Percentiles rank a stretch among this genome's conserved stretches.
These are phyloP conservation scores for Spergularia azorica DNA, from an alignment of 179 eudicot species.

Conservation along the genomic window DNA sequence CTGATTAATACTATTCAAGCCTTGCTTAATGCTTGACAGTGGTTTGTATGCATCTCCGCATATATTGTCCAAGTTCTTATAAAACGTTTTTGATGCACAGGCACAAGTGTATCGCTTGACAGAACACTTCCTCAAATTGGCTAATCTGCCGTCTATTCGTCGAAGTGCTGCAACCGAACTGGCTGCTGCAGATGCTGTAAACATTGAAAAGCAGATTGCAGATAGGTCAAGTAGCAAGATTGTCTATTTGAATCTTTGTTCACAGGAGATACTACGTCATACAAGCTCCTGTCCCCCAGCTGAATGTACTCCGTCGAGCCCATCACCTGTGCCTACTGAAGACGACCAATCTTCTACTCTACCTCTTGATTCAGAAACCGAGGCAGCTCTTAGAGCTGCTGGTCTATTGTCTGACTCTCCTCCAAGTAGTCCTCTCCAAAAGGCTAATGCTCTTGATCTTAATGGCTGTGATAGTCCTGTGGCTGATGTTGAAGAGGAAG, in stretches of 20 bases:
- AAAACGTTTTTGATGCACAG: conserved; percentile 39
- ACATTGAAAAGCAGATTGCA: conserved; percentile 81
- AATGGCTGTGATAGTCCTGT: conserved; percentile 24
- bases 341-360: conserved; percentile 25
- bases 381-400: conserved; percentile 78
- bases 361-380: conserved; percentile 50
- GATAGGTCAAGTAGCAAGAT: conserved; percentile 84
- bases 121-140: conserved; percentile 78
- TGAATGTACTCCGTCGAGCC: conserved; percentile 42
- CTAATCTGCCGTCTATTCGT: conserved; percentile 59
- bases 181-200: conserved; percentile 97
- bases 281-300: conserved; percentile 32
- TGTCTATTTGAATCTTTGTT: conserved; percentile 82
- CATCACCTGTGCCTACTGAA: conserved; percentile 27
- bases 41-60: not conserved
- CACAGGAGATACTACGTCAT: conserved; percentile 68
- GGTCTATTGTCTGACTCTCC: conserved; percentile 92
- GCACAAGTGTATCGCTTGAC: conserved; percentile 89
- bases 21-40: not conserved
- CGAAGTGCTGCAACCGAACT: conserved; percentile 84
- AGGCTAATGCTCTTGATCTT: conserved; percentile 19
- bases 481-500: conserved; percentile 39
- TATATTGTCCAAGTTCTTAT: conserved; percentile 9
- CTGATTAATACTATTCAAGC: not conserved
- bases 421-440: conserved; percentile 61